Evolutionary conservation across 768 basidiomycete genomes (phyloP).

Genomic region (Leccinellum albellum): DNA sequence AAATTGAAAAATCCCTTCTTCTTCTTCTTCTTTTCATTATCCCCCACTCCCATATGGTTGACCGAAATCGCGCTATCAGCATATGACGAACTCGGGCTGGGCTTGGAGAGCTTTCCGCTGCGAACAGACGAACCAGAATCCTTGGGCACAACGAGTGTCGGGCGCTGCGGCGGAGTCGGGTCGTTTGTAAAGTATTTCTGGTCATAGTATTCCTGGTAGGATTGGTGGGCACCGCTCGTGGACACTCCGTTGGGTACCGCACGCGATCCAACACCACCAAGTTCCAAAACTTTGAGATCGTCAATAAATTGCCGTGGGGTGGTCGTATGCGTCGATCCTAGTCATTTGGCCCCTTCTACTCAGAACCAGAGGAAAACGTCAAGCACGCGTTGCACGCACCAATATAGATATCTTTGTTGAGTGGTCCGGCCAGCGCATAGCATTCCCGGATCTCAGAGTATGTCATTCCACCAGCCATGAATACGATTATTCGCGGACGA

Average conservation of each 20-base stretch:
- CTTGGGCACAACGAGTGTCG: conserved; percentile 26
- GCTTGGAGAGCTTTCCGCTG: conserved; percentile 25
- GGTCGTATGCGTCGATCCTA: conserved; percentile 86
- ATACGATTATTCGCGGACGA: conserved; percentile 79
- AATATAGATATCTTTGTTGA: conserved; percentile 88
- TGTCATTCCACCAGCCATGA: conserved; percentile 93
- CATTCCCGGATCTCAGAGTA: conserved; percentile 92
- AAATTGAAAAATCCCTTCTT: conserved; percentile 71
- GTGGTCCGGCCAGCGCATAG: conserved; percentile 68
- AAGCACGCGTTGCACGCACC: conserved; percentile 56
- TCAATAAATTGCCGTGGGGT: conserved; percentile 84
- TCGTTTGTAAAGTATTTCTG: conserved; percentile 59
- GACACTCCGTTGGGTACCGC: conserved; percentile 67
- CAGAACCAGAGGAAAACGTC: conserved; percentile 26
- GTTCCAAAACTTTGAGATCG: conserved; percentile 82
- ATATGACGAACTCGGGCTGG: conserved; percentile 47
- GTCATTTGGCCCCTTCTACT: neutral
- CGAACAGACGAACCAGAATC: conserved; percentile 17
- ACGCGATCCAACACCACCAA: conserved; percentile 80
- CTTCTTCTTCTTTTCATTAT: conserved; percentile 73
- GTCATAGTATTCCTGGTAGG: conserved; percentile 77
- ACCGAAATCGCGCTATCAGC: conserved; percentile 49
- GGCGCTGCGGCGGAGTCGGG: conserved; percentile 31
- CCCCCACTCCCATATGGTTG: conserved; percentile 36
- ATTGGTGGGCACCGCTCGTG: conserved; percentile 43